A percentile compares a stretch with the other conserved stretches of the same genome.
Conservation (phyloP, 345 rosid genomes). For the Lenwebbia sp. region DNA sequence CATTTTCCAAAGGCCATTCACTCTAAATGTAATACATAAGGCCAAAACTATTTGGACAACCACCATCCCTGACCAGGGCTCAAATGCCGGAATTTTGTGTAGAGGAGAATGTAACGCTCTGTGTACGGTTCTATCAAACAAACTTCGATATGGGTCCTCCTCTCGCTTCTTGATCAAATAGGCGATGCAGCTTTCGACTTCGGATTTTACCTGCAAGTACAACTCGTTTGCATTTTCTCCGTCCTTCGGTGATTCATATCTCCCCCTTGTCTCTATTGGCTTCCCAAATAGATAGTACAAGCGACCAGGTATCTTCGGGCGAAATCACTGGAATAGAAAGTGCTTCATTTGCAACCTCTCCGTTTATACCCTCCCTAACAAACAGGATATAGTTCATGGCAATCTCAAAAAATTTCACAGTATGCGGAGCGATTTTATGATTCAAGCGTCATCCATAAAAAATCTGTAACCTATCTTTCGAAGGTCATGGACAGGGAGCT, state of each 20-base stretch:
- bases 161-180: constrained; percentile 70
- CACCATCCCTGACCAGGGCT: constrained; percentile 14
- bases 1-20: background rate
- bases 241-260: constrained; percentile 33
- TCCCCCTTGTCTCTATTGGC: constrained; percentile 51
- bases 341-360: constrained; percentile 32
- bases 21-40: background rate
- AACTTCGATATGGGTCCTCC: constrained; percentile 58
- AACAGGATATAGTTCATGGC: background rate
- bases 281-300: constrained; percentile 64
- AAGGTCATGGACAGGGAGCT: background rate
- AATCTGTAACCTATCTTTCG: background rate
- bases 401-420: background rate
- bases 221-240: constrained; percentile 34
- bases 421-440: background rate
- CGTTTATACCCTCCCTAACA: constrained; percentile 33
- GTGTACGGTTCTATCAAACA: constrained; percentile 39
- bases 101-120: constrained; percentile 20
- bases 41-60: background rate
- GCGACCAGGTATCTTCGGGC: constrained; percentile 68
- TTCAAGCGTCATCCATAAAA: background rate
- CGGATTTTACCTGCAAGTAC: constrained; percentile 54
- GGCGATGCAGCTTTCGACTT: constrained; percentile 38
- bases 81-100: constrained; percentile 48
- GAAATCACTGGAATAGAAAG: constrained; percentile 36